Evolutionary conservation across 345 rosid genomes (phyloP), one percentile per base, ranked within the genome.

Genomic region (Capsella bursapastoris): DNA sequence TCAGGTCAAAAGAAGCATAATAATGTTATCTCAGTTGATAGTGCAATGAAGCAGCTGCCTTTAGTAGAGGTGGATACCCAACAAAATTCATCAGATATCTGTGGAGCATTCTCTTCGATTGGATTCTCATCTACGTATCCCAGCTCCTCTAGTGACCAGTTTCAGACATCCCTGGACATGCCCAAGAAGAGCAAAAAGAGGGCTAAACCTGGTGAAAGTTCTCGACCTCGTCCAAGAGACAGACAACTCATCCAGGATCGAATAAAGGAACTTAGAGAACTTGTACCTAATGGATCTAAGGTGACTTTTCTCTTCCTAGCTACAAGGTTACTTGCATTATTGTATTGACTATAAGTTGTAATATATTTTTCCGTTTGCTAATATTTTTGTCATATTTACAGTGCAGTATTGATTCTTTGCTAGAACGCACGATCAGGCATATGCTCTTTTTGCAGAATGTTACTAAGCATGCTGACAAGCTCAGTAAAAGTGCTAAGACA

Each of bases 361-460:
- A 45, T 31, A 34, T 57, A 8, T 64, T 32, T 56, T 29, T 71
- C 58, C 18, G 8, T 15, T 32, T 1, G 11, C 74, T 78, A 51
- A 77, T 89, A 84, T 57, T 64, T 76, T 76, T 75, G 66, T 53
- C 60, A 48, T 57, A 12, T 73, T 57, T 76, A 51, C 93, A 95
- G 99, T 91, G 97, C 86, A 95, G 99, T 71, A 95, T 95, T 62
- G 99, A 95, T 85, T 87, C 97, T 71, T 83, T 95, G 84, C 86
- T 95, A 78, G 99, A 92, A 84, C 90, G 89, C 55, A 92, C 99
- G 32, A 86, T 95, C 87, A 91, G 89, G 85, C 97, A 95, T 76
- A 87, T 92, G 96, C 85, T 87, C 41, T 92, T 90, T 78, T 75
- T 95, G 57, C 90, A 90, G 81, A 87, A 90, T 80, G 81, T 92